Evolutionary conservation across 257 asterid species (phyloP).

Genomic region (Echium plantagineum): DNA sequence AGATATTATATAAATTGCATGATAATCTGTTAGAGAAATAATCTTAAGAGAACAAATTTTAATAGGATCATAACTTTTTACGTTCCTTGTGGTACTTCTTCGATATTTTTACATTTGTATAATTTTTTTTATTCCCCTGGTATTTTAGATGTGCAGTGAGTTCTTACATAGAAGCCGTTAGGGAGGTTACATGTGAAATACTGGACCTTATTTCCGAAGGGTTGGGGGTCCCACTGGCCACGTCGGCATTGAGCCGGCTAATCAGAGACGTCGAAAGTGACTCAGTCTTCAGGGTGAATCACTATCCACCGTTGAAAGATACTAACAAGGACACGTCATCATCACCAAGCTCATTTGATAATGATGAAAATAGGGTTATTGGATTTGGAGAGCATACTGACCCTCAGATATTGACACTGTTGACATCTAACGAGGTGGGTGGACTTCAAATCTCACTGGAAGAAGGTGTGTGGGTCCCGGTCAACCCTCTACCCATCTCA

Average conservation of each 20-base stretch:
- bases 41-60: no score
- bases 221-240: constrained; percentile 21
- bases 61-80: no score
- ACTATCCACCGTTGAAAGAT: constrained; percentile 37
- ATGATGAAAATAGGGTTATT: constrained; percentile 8
- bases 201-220: constrained; percentile 53
- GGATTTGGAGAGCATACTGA: constrained; percentile 90
- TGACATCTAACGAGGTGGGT: constrained; percentile 42
- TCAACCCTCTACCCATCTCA: constrained; percentile 26
- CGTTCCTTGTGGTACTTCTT: no score
- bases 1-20: no score
- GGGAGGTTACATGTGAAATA: constrained; percentile 50
- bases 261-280: constrained; percentile 35
- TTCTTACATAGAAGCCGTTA: constrained; percentile 45
- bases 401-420: constrained; percentile 78
- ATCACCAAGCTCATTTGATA: constrained; percentile 6
- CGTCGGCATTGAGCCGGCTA: constrained; percentile 28
- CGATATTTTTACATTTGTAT: no score
- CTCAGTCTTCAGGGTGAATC: constrained; percentile 59
- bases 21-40: no score
- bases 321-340: constrained; percentile 9
- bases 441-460: constrained; percentile 51
- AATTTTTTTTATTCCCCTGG: no score
- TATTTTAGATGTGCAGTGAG: constrained; percentile 40
- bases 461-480: constrained; percentile 61